Conservation (phyloP, 768 basidiomycete species). For the Chalciporus sphaerocephalus region DNA sequence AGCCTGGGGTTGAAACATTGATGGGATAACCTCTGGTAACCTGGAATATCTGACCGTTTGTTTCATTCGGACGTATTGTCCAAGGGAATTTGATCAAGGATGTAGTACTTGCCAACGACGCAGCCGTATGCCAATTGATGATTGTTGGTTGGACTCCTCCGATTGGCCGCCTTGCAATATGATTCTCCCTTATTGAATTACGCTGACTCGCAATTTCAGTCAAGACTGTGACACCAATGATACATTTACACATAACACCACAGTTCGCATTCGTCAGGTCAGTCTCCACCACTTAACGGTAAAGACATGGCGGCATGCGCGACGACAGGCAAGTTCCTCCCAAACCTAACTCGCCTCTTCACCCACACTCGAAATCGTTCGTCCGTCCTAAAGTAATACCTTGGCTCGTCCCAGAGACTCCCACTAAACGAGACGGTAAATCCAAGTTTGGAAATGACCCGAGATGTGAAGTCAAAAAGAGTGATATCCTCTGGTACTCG, state of each 20-base stretch:
- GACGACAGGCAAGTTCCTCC: slow-evolving; percentile 34
- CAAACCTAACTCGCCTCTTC: slow-evolving; percentile 29
- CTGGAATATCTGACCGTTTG: no score
- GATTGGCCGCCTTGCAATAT: no score
- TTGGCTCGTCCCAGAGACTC: slow-evolving; percentile 28
- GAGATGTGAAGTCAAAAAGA: slow-evolving; percentile 30
- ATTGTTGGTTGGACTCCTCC: no score
- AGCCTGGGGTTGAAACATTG: no score
- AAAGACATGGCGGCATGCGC: slow-evolving; percentile 23
- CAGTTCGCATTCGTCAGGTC: slow-evolving; percentile 19
- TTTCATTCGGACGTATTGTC: no score
- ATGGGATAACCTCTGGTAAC: no score
- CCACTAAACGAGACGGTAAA: slow-evolving; percentile 33
- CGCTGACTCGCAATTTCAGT: no score
- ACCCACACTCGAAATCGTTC: slow-evolving; percentile 34
- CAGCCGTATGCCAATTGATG: no score
- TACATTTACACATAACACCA: slow-evolving; percentile 17
- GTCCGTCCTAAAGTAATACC: slow-evolving; percentile 29
- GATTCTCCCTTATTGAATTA: no score
- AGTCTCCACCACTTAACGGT: slow-evolving; percentile 17
- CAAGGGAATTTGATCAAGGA: no score
- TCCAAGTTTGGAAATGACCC: slow-evolving; percentile 34
- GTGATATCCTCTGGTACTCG: slow-evolving; percentile 30
- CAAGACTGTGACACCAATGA: no score
- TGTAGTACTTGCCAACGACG: no score